Evolutionary conservation across 805 yeast species (phyloP).

Genomic region (Saccharomyces paradoxus): DNA sequence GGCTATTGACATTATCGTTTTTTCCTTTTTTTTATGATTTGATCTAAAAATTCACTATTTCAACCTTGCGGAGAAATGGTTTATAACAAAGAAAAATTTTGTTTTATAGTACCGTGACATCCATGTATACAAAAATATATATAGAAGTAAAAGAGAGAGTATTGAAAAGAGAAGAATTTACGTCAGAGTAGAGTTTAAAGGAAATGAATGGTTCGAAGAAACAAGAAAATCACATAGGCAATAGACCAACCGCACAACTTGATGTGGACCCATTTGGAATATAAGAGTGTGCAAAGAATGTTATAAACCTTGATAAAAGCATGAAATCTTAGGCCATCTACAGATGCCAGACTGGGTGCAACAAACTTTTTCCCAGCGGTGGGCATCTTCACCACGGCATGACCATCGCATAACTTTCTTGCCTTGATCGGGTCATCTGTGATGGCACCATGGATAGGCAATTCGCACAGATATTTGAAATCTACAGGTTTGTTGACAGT

Average conservation of each 20-base stretch:
- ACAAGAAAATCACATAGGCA: constrained; percentile 14
- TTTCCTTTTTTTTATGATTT: background rate
- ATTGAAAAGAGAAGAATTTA: background rate
- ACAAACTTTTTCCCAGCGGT: constrained; percentile 6
- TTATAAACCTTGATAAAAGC: constrained; percentile 13
- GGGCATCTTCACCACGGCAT: background rate
- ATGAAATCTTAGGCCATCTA: constrained; percentile 23
- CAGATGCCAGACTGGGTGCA: constrained; percentile 12
- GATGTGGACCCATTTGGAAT: constrained; percentile 21
- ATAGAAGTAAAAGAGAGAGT: background rate
- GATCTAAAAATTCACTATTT: background rate
- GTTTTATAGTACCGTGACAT: background rate
- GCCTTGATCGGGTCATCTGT: constrained; percentile 26
- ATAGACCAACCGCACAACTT: constrained; percentile 18
- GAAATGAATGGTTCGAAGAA: constrained; percentile 15
- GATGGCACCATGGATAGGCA: constrained; percentile 27
- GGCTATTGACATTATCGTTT: too few species aligned
- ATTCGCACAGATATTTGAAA: constrained; percentile 21
- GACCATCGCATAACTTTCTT: constrained; percentile 8
- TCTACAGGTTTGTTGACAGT: constrained; percentile 38
- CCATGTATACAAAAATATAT: background rate
- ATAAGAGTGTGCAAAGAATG: constrained; percentile 13
- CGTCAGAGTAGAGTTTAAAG: constrained; percentile 1
- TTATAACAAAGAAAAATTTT: background rate
- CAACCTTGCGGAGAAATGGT: too few species aligned